phyloP scores from a whole-genome alignment of 1,284 basidiomycete genomes.

The Ustilago loliicola region DNA sequence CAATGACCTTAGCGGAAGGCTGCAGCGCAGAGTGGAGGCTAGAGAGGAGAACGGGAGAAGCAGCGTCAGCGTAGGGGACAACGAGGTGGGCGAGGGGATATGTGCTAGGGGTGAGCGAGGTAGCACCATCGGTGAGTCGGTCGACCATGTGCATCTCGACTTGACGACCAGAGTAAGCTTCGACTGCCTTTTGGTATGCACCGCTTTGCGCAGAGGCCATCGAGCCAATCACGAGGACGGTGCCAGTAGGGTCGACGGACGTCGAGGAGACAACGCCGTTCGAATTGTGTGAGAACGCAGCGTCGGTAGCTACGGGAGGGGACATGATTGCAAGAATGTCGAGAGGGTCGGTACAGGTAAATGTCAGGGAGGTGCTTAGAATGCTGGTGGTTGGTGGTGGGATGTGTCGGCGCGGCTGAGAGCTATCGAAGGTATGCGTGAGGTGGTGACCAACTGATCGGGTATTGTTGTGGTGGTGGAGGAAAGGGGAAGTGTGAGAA shows the following conservation, averaged over 20 bases:
- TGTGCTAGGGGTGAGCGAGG: conserved; percentile 40
- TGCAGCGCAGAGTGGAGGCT: conserved; percentile 46
- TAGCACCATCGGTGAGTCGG: conserved; percentile 64
- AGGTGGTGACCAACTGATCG: background rate
- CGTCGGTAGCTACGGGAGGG: conserved; percentile 45
- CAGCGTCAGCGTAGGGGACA: conserved; percentile 47
- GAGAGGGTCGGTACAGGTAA: background rate
- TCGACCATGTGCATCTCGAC: conserved; percentile 70
- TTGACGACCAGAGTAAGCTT: conserved; percentile 46
- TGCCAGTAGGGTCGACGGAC: conserved; percentile 41
- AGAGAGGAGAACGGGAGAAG: conserved; percentile 50
- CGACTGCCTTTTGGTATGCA: conserved; percentile 61
- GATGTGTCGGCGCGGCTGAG: background rate
- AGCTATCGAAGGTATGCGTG: background rate
- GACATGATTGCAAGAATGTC: conserved; percentile 28
- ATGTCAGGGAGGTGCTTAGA: background rate
- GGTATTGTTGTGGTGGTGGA: background rate
- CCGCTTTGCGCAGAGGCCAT: conserved; percentile 62
- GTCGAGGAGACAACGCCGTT: conserved; percentile 47
- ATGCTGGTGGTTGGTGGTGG: background rate
- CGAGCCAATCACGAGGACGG: conserved; percentile 63
- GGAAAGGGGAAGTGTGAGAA: background rate
- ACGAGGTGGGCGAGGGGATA: conserved; percentile 56
- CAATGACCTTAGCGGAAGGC: conserved; percentile 46
- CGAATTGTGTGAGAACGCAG: conserved; percentile 44